Evolutionary conservation across 1,284 basidiomycete species (phyloP).

Genomic region (Fomitopsis palustris): DNA sequence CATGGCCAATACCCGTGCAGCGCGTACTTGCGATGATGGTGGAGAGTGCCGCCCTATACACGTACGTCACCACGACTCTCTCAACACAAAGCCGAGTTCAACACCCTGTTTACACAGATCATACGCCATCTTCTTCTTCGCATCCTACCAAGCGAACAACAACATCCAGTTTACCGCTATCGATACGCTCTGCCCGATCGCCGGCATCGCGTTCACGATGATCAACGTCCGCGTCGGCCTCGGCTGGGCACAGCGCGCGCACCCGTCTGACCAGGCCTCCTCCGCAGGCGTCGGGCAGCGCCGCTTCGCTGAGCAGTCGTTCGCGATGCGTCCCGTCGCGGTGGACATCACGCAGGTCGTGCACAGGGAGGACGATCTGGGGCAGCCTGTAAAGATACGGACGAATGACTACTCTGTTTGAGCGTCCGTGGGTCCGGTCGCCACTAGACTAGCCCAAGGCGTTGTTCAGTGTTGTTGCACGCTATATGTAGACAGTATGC

Average conservation of each 20-base stretch:
- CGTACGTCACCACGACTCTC: neutral
- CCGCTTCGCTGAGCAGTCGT: neutral
- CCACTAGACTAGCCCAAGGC: too few species aligned
- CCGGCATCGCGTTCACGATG: conserved; percentile 7
- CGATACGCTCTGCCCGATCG: neutral
- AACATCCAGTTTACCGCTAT: conserved; percentile 2
- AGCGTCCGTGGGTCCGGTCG: too few species aligned
- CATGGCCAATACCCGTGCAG: neutral
- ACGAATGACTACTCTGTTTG: neutral
- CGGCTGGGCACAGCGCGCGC: conserved; percentile 2
- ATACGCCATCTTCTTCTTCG: conserved; percentile 4
- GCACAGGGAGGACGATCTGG: conserved; percentile 1
- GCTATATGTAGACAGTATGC: neutral
- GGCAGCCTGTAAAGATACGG: neutral
- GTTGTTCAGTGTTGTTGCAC: too few species aligned
- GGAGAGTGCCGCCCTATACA: conserved; percentile 6
- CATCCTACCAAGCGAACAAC: neutral
- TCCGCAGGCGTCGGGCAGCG: neutral
- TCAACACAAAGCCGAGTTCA: neutral
- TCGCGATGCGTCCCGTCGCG: conserved; percentile 5
- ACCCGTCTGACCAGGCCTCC: neutral
- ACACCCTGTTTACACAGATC: neutral
- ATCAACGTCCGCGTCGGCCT: conserved; percentile 8
- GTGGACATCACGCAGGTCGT: conserved; percentile 2
- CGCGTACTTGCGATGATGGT: neutral